Evolutionary conservation across 2,329 filamentous ascomycete species (phyloP).

Genomic region (Lecanosticta acicola): DNA sequence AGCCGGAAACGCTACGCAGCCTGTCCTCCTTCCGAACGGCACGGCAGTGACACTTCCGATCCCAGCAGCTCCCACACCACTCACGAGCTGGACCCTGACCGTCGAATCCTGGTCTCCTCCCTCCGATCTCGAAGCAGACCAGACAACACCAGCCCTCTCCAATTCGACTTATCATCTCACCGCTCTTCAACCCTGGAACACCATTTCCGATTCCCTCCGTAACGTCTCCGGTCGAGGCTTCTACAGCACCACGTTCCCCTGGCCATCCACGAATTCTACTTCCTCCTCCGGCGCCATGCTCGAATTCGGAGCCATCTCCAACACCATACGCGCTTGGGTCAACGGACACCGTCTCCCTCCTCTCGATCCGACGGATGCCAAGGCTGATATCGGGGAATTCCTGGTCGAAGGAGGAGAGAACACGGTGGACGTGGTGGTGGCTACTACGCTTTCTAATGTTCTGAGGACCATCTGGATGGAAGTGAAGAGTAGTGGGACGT

Average conservation of each 20-base stretch:
- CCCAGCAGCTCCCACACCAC: slow-evolving; percentile 8
- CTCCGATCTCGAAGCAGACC: slow-evolving; percentile 24
- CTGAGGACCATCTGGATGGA: slow-evolving; percentile 9
- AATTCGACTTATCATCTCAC: slow-evolving; percentile 32
- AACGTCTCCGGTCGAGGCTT: slow-evolving; percentile 34
- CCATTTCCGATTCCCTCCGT: slow-evolving; percentile 26
- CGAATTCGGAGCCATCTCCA: slow-evolving; percentile 25
- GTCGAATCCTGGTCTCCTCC: slow-evolving; percentile 39
- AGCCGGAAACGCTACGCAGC: slow-evolving; percentile 6
- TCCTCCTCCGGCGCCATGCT: slow-evolving; percentile 24
- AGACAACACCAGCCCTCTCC: slow-evolving; percentile 12
- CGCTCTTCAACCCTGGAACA: slow-evolving; percentile 33
- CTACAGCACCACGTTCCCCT: slow-evolving; percentile 33
- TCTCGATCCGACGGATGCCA: slow-evolving; percentile 29
- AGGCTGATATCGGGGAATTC: slow-evolving; percentile 21
- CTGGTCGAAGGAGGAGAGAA: slow-evolving; percentile 29
- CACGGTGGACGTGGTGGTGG: slow-evolving; percentile 27
- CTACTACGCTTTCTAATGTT: slow-evolving; percentile 32
- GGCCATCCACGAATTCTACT: slow-evolving; percentile 14
- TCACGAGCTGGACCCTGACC: slow-evolving; percentile 35
- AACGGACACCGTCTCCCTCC: slow-evolving; percentile 29
- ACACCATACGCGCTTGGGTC: slow-evolving; percentile 29
- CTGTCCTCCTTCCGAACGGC: slow-evolving; percentile 14
- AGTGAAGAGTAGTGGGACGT: slow-evolving; percentile 11
- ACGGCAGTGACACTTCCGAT: slow-evolving; percentile 15